phyloP scores from a whole-genome alignment of 345 rosid species.

The Hibiscus syriacus region DNA sequence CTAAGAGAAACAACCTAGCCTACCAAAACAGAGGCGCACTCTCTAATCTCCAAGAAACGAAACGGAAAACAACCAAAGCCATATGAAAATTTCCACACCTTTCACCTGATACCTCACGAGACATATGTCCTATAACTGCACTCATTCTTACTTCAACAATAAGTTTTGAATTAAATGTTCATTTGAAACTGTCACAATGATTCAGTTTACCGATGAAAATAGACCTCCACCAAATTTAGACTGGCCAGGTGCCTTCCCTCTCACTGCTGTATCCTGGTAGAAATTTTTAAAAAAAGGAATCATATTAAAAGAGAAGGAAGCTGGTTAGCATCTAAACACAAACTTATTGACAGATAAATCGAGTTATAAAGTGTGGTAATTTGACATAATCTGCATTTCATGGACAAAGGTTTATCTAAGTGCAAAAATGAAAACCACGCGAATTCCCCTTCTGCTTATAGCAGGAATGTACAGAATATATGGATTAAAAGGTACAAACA shows the following conservation, averaged over 20 bases:
- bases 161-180: background rate
- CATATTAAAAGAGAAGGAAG: background rate
- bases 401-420: background rate
- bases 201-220: slow-evolving; percentile 38
- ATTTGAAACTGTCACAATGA: background rate
- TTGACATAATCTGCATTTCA: background rate
- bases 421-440: background rate
- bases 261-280: slow-evolving; percentile 41
- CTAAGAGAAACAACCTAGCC: background rate
- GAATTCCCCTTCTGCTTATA: background rate
- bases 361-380: background rate
- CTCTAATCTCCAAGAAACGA: background rate
- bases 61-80: background rate
- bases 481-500: background rate
- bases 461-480: background rate
- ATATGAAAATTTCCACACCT: background rate
- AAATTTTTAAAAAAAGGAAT: background rate
- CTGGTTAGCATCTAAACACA: background rate
- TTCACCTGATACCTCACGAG: background rate
- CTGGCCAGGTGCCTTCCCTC: too few species aligned
- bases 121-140: background rate
- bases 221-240: slow-evolving; percentile 42
- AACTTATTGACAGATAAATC: background rate
- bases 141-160: background rate
- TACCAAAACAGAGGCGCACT: background rate